Percentiles rank a stretch among this genome's conserved stretches.
phyloP scores from a whole-genome alignment of 805 yeast genomes.

The Candida sakaeoensis region DNA sequence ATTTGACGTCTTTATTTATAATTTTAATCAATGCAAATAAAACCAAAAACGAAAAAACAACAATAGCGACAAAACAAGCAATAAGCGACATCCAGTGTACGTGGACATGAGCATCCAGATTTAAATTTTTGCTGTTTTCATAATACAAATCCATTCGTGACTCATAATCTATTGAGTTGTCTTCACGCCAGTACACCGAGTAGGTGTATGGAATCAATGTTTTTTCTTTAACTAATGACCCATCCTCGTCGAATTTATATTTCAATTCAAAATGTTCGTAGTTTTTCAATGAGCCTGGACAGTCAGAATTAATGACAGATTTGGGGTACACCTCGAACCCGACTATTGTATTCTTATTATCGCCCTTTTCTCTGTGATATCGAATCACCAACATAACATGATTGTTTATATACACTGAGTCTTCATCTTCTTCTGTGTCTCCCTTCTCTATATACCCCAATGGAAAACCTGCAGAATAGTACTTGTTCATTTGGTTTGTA shows the following conservation, averaged over 20 bases:
- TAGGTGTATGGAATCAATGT: constrained; percentile 70
- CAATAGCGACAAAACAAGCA: constrained; percentile 64
- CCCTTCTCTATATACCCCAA: constrained; percentile 66
- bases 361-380: constrained; percentile 49
- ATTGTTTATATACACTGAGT: constrained; percentile 57
- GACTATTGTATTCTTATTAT: constrained; percentile 55
- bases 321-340: constrained; percentile 90
- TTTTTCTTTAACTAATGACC: constrained; percentile 23
- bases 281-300: constrained; percentile 71
- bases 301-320: constrained; percentile 60
- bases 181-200: constrained; percentile 87
- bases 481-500: constrained; percentile 54
- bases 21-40: constrained; percentile 60
- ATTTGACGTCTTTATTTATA: constrained; percentile 25
- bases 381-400: constrained; percentile 80
- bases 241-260: constrained; percentile 26
- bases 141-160: constrained; percentile 74
- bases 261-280: constrained; percentile 55
- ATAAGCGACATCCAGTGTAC: constrained; percentile 78
- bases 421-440: constrained; percentile 8
- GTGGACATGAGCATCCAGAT: constrained; percentile 37
- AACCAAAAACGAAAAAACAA: constrained; percentile 59
- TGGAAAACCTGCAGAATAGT: constrained; percentile 85
- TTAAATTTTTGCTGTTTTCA: constrained; percentile 46
- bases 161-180: constrained; percentile 57